A percentile compares a stretch with the other conserved stretches of the same genome.
Conservation (phyloP, 257 asterid genomes). For the Nicotiana obtusifolia region DNA sequence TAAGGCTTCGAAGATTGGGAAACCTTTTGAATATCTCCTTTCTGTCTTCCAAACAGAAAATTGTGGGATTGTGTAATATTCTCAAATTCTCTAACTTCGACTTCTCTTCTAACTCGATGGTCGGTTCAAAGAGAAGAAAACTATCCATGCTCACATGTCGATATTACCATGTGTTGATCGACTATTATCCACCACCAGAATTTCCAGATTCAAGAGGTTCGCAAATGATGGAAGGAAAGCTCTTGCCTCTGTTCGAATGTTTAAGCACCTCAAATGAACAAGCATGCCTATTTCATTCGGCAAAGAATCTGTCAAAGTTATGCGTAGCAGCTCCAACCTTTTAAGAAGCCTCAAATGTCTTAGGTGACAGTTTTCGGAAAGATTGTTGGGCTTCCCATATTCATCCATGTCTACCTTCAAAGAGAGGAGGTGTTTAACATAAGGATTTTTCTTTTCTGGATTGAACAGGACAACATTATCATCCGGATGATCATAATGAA, state of each 20-base stretch:
- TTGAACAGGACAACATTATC: neutral
- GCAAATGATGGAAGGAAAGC: neutral
- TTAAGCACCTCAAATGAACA: conserved; percentile 3
- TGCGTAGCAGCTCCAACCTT: neutral
- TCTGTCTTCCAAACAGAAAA: neutral
- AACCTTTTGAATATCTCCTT: neutral
- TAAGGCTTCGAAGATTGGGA: neutral
- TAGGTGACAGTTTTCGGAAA: neutral
- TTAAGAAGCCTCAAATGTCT: conserved; percentile 9
- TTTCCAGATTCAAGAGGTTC: neutral
- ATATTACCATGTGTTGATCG: neutral
- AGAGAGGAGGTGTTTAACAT: conserved; percentile 7
- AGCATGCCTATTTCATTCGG: neutral
- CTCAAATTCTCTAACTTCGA: neutral
- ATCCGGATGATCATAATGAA: too few species aligned
- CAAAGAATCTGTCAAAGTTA: neutral
- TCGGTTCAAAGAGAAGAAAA: neutral
- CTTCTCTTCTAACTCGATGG: neutral
- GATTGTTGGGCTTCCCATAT: neutral
- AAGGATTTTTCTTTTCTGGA: neutral
- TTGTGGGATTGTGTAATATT: too few species aligned
- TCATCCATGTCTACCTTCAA: neutral
- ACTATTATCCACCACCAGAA: neutral
- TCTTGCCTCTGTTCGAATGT: neutral
- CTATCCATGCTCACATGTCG: neutral